A percentile compares a stretch with the other conserved stretches of the same genome.
These are phyloP conservation scores for Ceratocystis destructans DNA, from an alignment of 2,329 filamentous ascomycete species.

Conservation along the genomic window DNA sequence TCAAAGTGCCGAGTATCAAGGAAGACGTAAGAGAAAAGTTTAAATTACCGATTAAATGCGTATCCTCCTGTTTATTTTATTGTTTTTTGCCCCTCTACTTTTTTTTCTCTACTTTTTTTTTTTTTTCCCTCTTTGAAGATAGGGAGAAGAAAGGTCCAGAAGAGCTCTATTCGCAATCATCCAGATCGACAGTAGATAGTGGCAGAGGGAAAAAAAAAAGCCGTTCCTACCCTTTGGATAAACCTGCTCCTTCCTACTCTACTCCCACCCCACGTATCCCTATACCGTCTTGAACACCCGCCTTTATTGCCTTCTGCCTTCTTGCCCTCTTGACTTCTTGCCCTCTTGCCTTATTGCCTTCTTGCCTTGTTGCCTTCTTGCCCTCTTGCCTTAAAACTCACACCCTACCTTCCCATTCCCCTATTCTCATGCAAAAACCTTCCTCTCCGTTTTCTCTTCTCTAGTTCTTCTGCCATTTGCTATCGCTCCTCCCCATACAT, in stretches of 20 bases:
- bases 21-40: slow-evolving; percentile 9
- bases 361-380: slow-evolving; percentile 8
- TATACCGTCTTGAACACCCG: neutral
- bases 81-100: neutral
- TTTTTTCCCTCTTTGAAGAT: neutral
- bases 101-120: neutral
- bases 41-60: neutral
- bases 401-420: neutral
- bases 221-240: neutral
- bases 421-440: slow-evolving; percentile 2
- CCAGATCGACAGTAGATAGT: neutral
- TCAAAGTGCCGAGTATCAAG: neutral
- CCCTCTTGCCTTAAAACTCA: neutral
- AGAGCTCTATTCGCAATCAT: neutral
- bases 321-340: slow-evolving; percentile 2
- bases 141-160: neutral
- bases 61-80: neutral
- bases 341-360: neutral
- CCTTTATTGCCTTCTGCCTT: neutral
- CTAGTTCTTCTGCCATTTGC: neutral
- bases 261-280: neutral
- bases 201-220: neutral
- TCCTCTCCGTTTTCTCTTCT: neutral
- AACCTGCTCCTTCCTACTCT: neutral
- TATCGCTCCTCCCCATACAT: no score